Evolutionary conservation across 2,329 filamentous ascomycete species (phyloP).

Genomic region (Aspergillus niger): DNA sequence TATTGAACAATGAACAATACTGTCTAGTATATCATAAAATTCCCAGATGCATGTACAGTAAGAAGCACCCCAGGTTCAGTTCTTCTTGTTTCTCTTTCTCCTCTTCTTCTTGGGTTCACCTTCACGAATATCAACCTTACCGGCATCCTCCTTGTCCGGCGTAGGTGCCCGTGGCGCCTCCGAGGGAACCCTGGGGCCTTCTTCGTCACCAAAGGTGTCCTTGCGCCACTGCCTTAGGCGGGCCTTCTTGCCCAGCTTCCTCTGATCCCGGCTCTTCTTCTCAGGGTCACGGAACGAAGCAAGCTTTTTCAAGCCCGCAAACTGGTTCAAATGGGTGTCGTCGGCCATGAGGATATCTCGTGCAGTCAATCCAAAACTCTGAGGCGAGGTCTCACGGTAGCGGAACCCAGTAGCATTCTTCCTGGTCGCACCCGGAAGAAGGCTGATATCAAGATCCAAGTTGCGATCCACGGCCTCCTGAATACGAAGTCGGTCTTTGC

Average conservation of each 20-base stretch:
- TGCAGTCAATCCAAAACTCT: conserved; percentile 83
- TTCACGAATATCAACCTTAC: conserved; percentile 46
- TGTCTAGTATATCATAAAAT: not conserved
- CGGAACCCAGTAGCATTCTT: conserved; percentile 67
- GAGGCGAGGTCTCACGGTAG: conserved; percentile 91
- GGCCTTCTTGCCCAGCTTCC: conserved; percentile 89
- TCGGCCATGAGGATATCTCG: conserved; percentile 89
- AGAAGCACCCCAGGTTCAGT: conserved; percentile 26
- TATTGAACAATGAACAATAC: not conserved
- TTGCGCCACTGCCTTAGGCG: conserved; percentile 82
- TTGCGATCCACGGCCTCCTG: conserved; percentile 83
- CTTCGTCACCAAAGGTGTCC: conserved; percentile 65
- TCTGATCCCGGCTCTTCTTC: conserved; percentile 87
- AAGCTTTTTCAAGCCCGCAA: conserved; percentile 91
- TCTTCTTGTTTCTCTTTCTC: conserved; percentile 50
- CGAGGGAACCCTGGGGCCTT: conserved; percentile 48
- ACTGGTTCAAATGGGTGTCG: conserved; percentile 84
- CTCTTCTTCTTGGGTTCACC: conserved; percentile 44
- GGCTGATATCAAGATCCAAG: conserved; percentile 70
- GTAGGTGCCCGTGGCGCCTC: conserved; percentile 26
- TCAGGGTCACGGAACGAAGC: conserved; percentile 83
- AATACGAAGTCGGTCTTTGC: conserved; percentile 78
- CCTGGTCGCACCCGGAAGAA: conserved; percentile 57
- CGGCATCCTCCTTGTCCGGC: conserved; percentile 22
- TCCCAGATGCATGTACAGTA: conserved; percentile 2